Evolutionary conservation across 148 eudicot genomes (phyloP), one percentile per base, ranked within the genome.

Genomic region (Arbutus unedo): DNA sequence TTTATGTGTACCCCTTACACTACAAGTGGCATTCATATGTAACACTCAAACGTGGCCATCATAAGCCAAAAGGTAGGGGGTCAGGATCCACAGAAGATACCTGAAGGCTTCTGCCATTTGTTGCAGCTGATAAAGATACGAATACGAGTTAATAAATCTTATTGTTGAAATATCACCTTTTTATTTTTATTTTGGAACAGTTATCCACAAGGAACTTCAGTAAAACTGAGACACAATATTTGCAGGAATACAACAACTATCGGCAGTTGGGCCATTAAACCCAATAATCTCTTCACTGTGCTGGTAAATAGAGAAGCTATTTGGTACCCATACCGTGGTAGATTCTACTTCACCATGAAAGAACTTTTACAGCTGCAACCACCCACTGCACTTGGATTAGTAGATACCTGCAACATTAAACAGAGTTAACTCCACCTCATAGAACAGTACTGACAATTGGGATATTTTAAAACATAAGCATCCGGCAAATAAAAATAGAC

Each of bases 341-440:
- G 67, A 43, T 73, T 68, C 85, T 91, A 88, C 86, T 93, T 89
- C 82, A 90, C 93, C 94, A 91, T 93, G 87, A 95, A 95, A 38
- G 98, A 95, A 81, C 93, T 94, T 86, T 93, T 94, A 85, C 98
- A 94, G 82, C 98, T 91, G 86, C 98, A 94, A 21, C 98, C 98
- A 82, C 98, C 96, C 38, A 94, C 93, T 78, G 94, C 98, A 85
- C 98, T 94, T 83, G 98, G 98, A 89, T 95, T 95, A 81, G 90
- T 82, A 16, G 90, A 76, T 79, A 95, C 98, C 97, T 93, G 92
- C 88, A 89, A 31, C 38, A 31, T 31, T 31, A 31, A 31, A 31
- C 38, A 31, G 38, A 31, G 38, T 31, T 31, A 31, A 31, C 38
- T 31, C 38, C 38, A 31, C 38, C 38, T 31, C 38, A 31, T 31